A percentile compares a stretch with the other conserved stretches of the same genome.
These are phyloP conservation scores for Lunasporangiospora selenospora DNA, from an alignment of 192 early-diverging fungal species.

Conservation along the genomic window DNA sequence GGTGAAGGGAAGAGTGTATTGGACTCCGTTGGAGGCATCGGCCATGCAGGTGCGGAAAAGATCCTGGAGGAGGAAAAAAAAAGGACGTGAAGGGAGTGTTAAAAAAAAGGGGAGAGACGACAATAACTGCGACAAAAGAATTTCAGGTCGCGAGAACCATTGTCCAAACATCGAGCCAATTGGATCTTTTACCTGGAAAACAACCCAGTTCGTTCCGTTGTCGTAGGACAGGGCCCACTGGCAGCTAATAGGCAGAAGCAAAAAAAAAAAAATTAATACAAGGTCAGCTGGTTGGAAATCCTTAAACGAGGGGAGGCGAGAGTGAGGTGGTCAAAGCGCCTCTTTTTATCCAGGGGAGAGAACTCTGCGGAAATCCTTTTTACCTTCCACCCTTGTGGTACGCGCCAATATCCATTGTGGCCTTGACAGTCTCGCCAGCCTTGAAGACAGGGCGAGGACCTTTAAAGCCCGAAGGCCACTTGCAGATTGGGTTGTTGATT, in stretches of 20 bases:
- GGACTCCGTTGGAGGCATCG: conserved; percentile 15
- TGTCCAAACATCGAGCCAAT: too few species aligned
- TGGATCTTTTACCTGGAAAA: conserved; percentile 16
- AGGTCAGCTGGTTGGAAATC: too few species aligned
- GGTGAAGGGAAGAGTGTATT: conserved; percentile 24
- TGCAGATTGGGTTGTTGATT: conserved; percentile 34
- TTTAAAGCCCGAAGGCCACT: conserved; percentile 19
- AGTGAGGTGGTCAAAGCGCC: too few species aligned
- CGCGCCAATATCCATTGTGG: conserved; percentile 36
- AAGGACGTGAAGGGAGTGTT: too few species aligned
- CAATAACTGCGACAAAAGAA: background rate
- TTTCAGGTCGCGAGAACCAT: background rate
- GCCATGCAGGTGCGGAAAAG: conserved; percentile 17
- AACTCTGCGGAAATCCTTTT: too few species aligned
- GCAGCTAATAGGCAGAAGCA: background rate
- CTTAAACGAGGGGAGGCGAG: too few species aligned
- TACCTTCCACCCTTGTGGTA: conserved; percentile 44
- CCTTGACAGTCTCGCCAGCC: conserved; percentile 23
- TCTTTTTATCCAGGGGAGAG: too few species aligned
- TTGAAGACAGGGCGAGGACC: conserved; percentile 27
- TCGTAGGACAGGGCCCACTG: conserved; percentile 42
- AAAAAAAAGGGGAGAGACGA: background rate
- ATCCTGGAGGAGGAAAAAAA: too few species aligned
- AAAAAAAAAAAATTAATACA: too few species aligned
- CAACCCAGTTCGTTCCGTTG: conserved; percentile 36